Evolutionary conservation across 352 stramenopile genomes (phyloP).

Genomic region (Phytophthora ramorum): DNA sequence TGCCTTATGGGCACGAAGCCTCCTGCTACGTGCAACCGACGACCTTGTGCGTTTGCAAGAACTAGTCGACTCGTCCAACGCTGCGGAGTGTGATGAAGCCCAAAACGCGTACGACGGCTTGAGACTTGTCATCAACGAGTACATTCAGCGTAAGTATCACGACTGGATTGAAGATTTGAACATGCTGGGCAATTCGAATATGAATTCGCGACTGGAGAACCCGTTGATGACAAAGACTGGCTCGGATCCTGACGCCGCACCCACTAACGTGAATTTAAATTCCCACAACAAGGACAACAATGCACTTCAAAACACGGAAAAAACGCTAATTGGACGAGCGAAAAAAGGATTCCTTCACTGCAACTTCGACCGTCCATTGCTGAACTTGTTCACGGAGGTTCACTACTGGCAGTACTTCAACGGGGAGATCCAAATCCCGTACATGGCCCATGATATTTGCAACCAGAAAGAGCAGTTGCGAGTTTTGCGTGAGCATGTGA

Average conservation of each 20-base stretch:
- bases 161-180: conserved; percentile 92
- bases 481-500: conserved; percentile 93
- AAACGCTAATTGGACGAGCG: conserved; percentile 77
- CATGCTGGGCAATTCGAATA: conserved; percentile 71
- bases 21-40: conserved; percentile 82
- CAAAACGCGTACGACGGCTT: conserved; percentile 81
- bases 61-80: conserved; percentile 71
- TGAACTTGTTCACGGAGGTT: conserved; percentile 94
- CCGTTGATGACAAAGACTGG: conserved; percentile 87
- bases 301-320: conserved; percentile 78
- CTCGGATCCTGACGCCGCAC: conserved; percentile 17
- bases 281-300: conserved; percentile 60
- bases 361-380: conserved; percentile 94
- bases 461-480: conserved; percentile 94
- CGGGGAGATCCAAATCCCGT: conserved; percentile 94
- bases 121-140: conserved; percentile 87
- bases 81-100: conserved; percentile 81
- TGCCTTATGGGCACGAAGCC: conserved; percentile 92
- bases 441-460: conserved; percentile 95
- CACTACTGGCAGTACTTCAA: conserved; percentile 93
- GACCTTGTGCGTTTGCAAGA: conserved; percentile 79
- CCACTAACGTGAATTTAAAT: conserved; percentile 43
- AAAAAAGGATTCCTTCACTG: conserved; percentile 92
- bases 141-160: conserved; percentile 91
- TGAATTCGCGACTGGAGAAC: conserved; percentile 85